These are phyloP conservation scores for Candida taoyuanica DNA, from an alignment of 805 yeast species.

Conservation along the genomic window DNA sequence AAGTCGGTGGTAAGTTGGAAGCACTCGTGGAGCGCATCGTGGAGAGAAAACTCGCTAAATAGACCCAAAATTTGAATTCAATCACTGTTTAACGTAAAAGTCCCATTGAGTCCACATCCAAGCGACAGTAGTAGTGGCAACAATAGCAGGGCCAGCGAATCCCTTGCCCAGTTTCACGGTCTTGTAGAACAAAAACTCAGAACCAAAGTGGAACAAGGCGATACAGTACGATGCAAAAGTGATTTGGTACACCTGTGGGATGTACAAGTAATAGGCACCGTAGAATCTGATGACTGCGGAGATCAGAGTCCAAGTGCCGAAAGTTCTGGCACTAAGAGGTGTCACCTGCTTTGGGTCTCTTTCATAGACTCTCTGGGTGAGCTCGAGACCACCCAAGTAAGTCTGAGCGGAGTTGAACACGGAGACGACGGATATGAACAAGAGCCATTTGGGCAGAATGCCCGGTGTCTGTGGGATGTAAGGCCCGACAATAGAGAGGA, in stretches of 20 bases:
- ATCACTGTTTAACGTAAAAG: conserved; percentile 41
- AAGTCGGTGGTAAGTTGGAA: conserved; percentile 27
- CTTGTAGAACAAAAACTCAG: conserved; percentile 76
- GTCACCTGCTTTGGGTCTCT: conserved; percentile 57
- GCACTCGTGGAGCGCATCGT: conserved; percentile 29
- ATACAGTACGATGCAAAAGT: conserved; percentile 76
- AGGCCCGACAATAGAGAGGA: conserved; percentile 33
- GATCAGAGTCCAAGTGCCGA: conserved; percentile 96
- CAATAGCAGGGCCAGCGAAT: conserved; percentile 82
- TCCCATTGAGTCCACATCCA: conserved; percentile 81
- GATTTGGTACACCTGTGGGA: conserved; percentile 69
- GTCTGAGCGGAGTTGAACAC: conserved; percentile 87
- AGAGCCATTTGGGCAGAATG: conserved; percentile 68
- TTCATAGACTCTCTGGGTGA: conserved; percentile 79
- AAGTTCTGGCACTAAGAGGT: conserved; percentile 83
- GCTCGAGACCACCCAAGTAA: conserved; percentile 64
- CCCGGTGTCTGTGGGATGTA: conserved; percentile 45
- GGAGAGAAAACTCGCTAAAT: conserved; percentile 34
- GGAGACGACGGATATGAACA: conserved; percentile 84
- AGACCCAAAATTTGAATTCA: background rate
- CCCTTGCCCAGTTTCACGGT: conserved; percentile 88
- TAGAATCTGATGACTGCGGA: conserved; percentile 80
- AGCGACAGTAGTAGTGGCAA: conserved; percentile 61
- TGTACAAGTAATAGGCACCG: conserved; percentile 74
- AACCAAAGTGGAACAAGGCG: conserved; percentile 77